Evolutionary conservation across 148 eudicot genomes (phyloP).

Genomic region (Cornus suecica): DNA sequence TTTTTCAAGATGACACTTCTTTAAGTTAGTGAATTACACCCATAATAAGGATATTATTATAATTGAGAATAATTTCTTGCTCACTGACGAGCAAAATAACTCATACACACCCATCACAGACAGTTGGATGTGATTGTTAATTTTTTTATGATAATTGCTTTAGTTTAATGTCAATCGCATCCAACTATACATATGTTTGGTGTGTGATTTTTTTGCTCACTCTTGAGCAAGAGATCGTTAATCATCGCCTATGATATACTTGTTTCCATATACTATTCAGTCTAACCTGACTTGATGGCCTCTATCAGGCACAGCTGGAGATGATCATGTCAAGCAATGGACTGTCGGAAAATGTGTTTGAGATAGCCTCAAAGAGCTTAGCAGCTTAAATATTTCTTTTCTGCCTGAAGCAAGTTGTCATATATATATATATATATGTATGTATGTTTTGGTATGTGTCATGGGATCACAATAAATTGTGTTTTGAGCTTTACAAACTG

Average conservation of each 20-base stretch:
- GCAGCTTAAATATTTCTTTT: constrained; percentile 45
- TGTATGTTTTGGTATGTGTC: background rate
- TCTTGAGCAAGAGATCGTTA: too few relatives aligned
- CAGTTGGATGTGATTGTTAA: too few relatives aligned
- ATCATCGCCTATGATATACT: too few relatives aligned
- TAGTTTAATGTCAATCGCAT: too few relatives aligned
- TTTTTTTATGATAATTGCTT: too few relatives aligned
- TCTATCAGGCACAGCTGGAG: constrained; percentile 82
- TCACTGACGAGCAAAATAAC: too few relatives aligned
- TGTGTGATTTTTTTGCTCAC: too few relatives aligned
- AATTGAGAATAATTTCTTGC: too few relatives aligned
- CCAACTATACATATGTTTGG: too few relatives aligned
- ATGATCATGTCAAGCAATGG: constrained; percentile 79
- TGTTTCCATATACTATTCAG: background rate
- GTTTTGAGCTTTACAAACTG: background rate
- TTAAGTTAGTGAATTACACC: too few relatives aligned
- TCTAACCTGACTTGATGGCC: background rate
- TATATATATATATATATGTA: background rate
- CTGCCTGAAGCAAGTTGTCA: background rate
- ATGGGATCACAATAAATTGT: background rate
- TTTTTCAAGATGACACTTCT: background rate
- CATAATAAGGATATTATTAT: background rate
- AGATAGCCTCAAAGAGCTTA: constrained; percentile 95
- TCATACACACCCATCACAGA: too few relatives aligned
- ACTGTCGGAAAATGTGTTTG: constrained; percentile 88